phyloP scores from a whole-genome alignment of 441 rosid genomes.

The Capsella rubella region DNA sequence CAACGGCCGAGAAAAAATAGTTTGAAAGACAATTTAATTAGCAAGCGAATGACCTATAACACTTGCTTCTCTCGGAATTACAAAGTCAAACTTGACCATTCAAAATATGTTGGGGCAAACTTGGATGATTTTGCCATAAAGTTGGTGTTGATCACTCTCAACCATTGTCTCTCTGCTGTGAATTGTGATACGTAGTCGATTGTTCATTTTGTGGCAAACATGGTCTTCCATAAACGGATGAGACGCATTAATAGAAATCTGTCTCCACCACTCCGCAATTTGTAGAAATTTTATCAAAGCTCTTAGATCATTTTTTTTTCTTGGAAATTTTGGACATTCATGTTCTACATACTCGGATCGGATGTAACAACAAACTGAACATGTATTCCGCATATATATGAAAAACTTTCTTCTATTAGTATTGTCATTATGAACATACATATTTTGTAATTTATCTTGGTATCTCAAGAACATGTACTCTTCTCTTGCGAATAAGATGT shows the following conservation, averaged over 20 bases:
- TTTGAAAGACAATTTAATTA: background rate
- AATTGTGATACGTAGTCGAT: background rate
- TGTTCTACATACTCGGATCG: no score
- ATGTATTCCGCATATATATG: background rate
- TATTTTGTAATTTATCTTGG: background rate
- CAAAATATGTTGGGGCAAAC: background rate
- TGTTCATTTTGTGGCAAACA: background rate
- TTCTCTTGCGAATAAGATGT: background rate
- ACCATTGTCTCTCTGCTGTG: background rate
- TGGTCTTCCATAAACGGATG: background rate
- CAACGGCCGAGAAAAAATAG: background rate
- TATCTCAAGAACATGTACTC: background rate
- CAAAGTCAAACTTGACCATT: background rate
- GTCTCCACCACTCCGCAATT: background rate
- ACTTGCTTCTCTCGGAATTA: background rate
- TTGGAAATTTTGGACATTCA: no score
- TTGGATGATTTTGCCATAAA: background rate
- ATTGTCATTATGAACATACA: background rate
- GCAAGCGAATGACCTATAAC: background rate
- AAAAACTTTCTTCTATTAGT: background rate
- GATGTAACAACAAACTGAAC: background rate
- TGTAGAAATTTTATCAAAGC: background rate
- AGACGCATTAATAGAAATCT: no score
- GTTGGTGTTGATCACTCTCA: background rate
- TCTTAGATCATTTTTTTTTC: background rate